phyloP scores from a whole-genome alignment of 208 protist species.

The Leptomonas seymouri region DNA sequence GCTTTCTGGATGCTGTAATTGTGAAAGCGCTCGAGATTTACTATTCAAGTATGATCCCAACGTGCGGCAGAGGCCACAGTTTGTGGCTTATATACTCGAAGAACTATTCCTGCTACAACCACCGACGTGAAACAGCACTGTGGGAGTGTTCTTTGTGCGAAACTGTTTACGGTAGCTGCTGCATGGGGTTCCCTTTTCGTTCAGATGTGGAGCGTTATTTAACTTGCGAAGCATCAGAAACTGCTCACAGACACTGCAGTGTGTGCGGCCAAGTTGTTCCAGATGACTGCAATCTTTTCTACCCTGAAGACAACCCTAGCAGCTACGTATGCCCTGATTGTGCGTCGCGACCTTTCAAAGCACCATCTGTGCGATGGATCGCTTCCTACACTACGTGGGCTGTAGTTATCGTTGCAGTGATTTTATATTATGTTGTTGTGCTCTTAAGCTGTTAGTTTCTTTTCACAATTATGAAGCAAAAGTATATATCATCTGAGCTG shows the following conservation, averaged over 20 bases:
- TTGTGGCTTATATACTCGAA: slow-evolving; percentile 66
- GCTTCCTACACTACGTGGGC: slow-evolving; percentile 66
- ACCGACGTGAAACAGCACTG: slow-evolving; percentile 54
- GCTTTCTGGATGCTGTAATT: slow-evolving; percentile 54
- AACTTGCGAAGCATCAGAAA: neutral
- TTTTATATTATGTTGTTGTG: slow-evolving; percentile 19
- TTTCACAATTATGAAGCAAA: neutral
- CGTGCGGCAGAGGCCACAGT: slow-evolving; percentile 64
- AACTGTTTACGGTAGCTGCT: slow-evolving; percentile 75
- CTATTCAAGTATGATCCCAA: slow-evolving; percentile 64
- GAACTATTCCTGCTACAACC: slow-evolving; percentile 58
- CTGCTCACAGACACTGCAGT: slow-evolving; percentile 17
- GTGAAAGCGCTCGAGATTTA: slow-evolving; percentile 44
- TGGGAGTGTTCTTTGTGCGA: slow-evolving; percentile 86
- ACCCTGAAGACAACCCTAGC: neutral
- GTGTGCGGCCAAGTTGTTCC: slow-evolving; percentile 51
- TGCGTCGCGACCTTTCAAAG: slow-evolving; percentile 70
- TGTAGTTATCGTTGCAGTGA: slow-evolving; percentile 23
- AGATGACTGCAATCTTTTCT: slow-evolving; percentile 27
- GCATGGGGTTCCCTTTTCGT: slow-evolving; percentile 48
- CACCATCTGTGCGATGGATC: slow-evolving; percentile 56
- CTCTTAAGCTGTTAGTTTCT: slow-evolving; percentile 21
- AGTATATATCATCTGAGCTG: no score
- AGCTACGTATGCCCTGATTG: slow-evolving; percentile 63
- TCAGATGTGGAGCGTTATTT: slow-evolving; percentile 30